These are phyloP conservation scores for Manihot esculenta DNA, from an alignment of 441 rosid genomes.

Conservation along the genomic window DNA sequence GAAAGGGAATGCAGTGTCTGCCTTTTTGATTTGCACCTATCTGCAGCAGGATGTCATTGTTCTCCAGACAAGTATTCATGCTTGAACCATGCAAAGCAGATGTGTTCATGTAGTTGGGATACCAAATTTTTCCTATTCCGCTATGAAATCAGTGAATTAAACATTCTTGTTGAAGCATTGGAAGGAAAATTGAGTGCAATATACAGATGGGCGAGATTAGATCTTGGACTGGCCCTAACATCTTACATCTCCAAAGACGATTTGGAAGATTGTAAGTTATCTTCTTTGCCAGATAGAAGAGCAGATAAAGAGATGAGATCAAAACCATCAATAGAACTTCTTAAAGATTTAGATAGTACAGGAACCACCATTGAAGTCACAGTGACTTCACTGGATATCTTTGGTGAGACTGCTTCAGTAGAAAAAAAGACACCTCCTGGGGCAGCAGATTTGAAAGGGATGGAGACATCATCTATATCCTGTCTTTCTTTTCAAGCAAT, in stretches of 20 bases:
- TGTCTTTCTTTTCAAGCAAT: constrained; percentile 26
- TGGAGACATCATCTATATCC: constrained; percentile 33
- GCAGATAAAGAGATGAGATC: constrained; percentile 35
- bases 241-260: constrained; percentile 49
- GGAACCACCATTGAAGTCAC: constrained; percentile 30
- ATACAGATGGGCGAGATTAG: constrained; percentile 95
- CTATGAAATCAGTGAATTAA: constrained; percentile 73
- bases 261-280: constrained; percentile 37
- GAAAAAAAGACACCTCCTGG: constrained; percentile 36
- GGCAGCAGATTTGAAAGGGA: constrained; percentile 33
- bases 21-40: constrained; percentile 94
- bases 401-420: constrained; percentile 27
- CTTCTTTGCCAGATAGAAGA: constrained; percentile 38
- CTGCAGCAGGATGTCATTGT: constrained; percentile 95
- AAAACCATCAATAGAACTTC: constrained; percentile 35
- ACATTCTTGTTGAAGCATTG: constrained; percentile 92
- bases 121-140: constrained; percentile 85
- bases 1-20: constrained; percentile 94
- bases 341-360: constrained; percentile 25
- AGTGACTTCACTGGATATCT: constrained; percentile 24
- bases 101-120: constrained; percentile 74
- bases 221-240: constrained; percentile 89
- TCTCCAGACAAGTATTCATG: constrained; percentile 93
- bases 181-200: constrained; percentile 96
- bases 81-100: constrained; percentile 84